Evolutionary conservation across 1,139 yeast genomes (phyloP), one percentile per base, ranked within the genome.

Genomic region (Nakaseomyces uthaithaninus): DNA sequence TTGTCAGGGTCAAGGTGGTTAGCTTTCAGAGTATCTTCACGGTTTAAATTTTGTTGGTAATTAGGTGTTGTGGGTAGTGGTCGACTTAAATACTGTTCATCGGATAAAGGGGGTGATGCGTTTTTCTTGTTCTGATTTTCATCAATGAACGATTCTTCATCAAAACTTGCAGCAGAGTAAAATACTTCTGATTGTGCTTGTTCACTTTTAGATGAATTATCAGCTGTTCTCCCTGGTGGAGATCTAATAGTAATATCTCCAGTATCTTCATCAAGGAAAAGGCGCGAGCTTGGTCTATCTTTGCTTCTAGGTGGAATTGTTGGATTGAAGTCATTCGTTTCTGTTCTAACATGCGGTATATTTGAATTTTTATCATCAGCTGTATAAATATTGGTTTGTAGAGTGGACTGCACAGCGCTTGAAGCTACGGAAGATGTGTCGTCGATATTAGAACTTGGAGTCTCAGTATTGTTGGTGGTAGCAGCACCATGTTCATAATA

Each of bases 221-320:
- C 17, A 20, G 11, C 6, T 4, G 16, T 31, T 20, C 25, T 19
- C 9, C 25, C 25, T 10, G 16, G 24, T 33, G 24, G 33, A 16
- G 11, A 12, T 17, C 22, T 26, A 14, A 37, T 37, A 3, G 37
- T 26, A 15, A 24, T 31, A 12, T 37, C 41, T 5, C 27, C 27
- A 3, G 52, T 30, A 15, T 48, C 47, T 20, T 55, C 55, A 28
- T 53, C 51, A 17, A 55, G 42, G 27, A 49, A 49, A 7, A 54
- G 35, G 22, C 48, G 49, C 3, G 62, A 55, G 20, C 44, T 49
- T 14, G 62, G 62, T 38, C 63, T 51, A 12, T 51, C 51, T 37
- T 51, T 53, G 37, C 50, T 59, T 39, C 62, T 52, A 27, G 60
- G 60, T 12, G 63, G 63, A 4, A 55, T 52, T 2, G 56, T 47